Evolutionary conservation across 2,329 filamentous ascomycete genomes (phyloP).

Genomic region (Phialocephala subalpina): DNA sequence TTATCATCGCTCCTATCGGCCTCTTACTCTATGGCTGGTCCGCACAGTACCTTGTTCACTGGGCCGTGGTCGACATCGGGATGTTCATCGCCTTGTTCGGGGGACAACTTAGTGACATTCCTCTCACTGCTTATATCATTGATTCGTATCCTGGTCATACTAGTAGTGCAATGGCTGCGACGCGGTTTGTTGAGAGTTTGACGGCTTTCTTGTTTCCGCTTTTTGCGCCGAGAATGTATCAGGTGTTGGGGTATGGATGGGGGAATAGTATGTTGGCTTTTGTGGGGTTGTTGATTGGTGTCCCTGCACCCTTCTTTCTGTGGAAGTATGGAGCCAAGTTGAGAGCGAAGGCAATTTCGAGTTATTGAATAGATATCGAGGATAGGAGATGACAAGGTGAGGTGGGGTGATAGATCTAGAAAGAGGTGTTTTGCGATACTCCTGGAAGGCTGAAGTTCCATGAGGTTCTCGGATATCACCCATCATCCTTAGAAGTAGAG

Average conservation of each 20-base stretch:
- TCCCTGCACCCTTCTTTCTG: slow-evolving; percentile 53
- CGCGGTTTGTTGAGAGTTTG: slow-evolving; percentile 33
- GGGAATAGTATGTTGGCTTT: slow-evolving; percentile 48
- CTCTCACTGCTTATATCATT: slow-evolving; percentile 56
- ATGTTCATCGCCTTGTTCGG: slow-evolving; percentile 57
- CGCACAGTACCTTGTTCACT: slow-evolving; percentile 56
- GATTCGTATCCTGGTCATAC: slow-evolving; percentile 51
- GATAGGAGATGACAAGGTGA: no score
- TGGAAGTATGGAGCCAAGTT: slow-evolving; percentile 48
- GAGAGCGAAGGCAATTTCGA: slow-evolving; percentile 39
- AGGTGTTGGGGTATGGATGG: slow-evolving; percentile 54
- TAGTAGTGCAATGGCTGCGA: slow-evolving; percentile 48
- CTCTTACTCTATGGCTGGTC: slow-evolving; percentile 66
- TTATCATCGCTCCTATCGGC: slow-evolving; percentile 60
- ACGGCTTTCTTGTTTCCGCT: slow-evolving; percentile 45
- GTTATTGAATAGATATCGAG: slow-evolving; percentile 22
- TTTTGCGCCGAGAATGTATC: slow-evolving; percentile 32
- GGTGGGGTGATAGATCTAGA: no score
- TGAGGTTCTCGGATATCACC: no score
- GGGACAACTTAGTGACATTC: slow-evolving; percentile 39
- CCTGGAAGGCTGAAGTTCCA: no score
- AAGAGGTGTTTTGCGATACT: no score
- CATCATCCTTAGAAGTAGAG: no score
- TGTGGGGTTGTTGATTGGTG: slow-evolving; percentile 49
- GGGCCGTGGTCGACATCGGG: slow-evolving; percentile 63